Evolutionary conservation across 2,329 filamentous ascomycete species (phyloP), one percentile per base, ranked within the genome.

Genomic region (Scedosporium aurantiacum): DNA sequence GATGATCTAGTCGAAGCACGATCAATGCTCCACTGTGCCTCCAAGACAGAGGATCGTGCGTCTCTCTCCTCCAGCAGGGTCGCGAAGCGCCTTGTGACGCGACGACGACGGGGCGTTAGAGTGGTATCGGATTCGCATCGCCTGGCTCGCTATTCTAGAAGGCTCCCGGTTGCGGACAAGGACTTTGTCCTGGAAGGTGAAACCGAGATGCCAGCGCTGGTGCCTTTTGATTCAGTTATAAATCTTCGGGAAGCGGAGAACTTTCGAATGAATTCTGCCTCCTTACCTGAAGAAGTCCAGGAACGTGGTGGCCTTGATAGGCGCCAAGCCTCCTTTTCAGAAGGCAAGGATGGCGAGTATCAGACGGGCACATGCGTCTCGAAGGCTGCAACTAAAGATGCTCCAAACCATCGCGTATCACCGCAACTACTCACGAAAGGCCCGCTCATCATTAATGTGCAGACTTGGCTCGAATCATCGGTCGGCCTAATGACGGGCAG

Each of bases 391-490:
- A 21, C 43, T 47, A 23, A 54, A 12, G 1, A 16, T 54, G 18
- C 18, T 3, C 18, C 50, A 54, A 14, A 54, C 18, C 18, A 23
- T 14, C 18, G 12, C 12, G n/a, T 7, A 7, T 23, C 50, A 8
- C 23, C 50, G 8, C n/a, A 54, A 5, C 23, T 21, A 27, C 50
- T 21, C 10, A 3, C 32, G 21, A 45, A 45, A 67, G 41, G 25
- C 8, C 23, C 21, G 16, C 23, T 32, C 2, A 21, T 54, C 25
- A 23, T 27, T 56, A 37, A 55, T 16, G 40, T 61, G 18, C 50
- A 50, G 32, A 27, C 60, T n/a, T 61, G 60, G 60, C 32, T 60
- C 5, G 47, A 60, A n/a, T 41, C 58, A 7, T 57, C 60, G 16
- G 47, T 5, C 10, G 52, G 55, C 37, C 40, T 18, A 28, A 25